Conservation (phyloP, 345 rosid species). For the Psidium friedrichsthalianum region DNA sequence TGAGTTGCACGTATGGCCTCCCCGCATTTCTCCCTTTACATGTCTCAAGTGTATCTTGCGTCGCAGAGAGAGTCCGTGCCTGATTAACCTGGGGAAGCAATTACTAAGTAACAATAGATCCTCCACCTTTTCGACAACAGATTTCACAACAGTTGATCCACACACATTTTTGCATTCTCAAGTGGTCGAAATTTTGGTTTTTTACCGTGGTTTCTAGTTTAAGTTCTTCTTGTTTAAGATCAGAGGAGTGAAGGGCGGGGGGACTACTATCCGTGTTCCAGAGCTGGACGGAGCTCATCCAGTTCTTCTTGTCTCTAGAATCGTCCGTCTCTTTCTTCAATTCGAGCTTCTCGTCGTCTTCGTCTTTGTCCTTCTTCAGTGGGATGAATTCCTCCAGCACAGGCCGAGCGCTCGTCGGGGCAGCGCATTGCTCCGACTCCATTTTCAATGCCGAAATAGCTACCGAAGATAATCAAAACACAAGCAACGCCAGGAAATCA, state of each 20-base stretch:
- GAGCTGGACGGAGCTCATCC: slow-evolving; percentile 68
- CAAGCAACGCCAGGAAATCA: not conserved
- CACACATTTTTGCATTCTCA: not conserved
- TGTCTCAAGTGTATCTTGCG: slow-evolving; percentile 18
- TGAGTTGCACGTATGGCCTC: slow-evolving; percentile 32
- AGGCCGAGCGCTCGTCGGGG: slow-evolving; percentile 17
- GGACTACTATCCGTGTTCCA: slow-evolving; percentile 36
- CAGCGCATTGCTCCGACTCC: slow-evolving; percentile 33
- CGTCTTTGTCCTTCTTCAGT: slow-evolving; percentile 19
- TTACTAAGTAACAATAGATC: not conserved
- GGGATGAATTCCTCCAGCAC: slow-evolving; percentile 76
- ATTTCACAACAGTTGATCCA: not conserved
- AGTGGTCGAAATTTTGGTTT: not conserved
- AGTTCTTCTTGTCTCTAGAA: slow-evolving; percentile 43
- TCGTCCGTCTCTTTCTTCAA: slow-evolving; percentile 23
- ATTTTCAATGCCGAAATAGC: slow-evolving; percentile 50
- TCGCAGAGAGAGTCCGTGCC: not conserved
- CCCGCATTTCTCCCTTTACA: slow-evolving; percentile 18
- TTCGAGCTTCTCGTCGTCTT: slow-evolving; percentile 12
- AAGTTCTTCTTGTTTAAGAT: slow-evolving; percentile 24
- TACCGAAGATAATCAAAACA: slow-evolving; percentile 18
- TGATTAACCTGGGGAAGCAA: not conserved
- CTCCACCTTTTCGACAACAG: not conserved
- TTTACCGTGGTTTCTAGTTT: slow-evolving; percentile 43
- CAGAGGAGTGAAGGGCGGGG: slow-evolving; percentile 2